Conservation (phyloP, 2,329 filamentous ascomycete genomes). For the Pseudogymnoascus sp. region DNA sequence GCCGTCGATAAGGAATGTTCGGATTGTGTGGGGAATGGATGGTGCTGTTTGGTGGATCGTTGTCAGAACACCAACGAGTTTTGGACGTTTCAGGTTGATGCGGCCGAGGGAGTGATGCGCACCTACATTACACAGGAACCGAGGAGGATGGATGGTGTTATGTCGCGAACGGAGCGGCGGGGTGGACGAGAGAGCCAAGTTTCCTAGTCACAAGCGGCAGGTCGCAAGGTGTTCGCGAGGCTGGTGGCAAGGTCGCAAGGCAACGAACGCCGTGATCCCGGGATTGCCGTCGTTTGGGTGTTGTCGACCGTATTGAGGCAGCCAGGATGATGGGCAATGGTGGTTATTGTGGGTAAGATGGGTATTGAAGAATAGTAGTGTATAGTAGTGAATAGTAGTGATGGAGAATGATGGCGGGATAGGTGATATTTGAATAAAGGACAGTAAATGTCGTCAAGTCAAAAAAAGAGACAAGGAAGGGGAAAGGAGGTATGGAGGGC, state of each 20-base stretch:
- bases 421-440: background rate
- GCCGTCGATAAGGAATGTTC: background rate
- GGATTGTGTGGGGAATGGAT: background rate
- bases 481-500: background rate
- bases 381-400: background rate
- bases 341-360: background rate
- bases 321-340: background rate
- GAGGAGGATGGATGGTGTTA: background rate
- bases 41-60: constrained; percentile 16
- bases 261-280: background rate
- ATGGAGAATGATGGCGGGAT: background rate
- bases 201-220: background rate
- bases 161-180: background rate
- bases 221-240: background rate
- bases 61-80: constrained; percentile 16
- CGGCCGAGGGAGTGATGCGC: constrained; percentile 16
- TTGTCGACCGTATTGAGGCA: background rate
- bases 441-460: background rate
- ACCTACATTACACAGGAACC: constrained; percentile 10
- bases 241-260: background rate
- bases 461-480: background rate
- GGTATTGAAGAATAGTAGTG: too few species aligned
- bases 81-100: constrained; percentile 15
- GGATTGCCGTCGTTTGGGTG: background rate
- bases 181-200: background rate